Evolutionary conservation across 2,329 filamentous ascomycete genomes (phyloP).

Genomic region (Talaromyces rugulosus): DNA sequence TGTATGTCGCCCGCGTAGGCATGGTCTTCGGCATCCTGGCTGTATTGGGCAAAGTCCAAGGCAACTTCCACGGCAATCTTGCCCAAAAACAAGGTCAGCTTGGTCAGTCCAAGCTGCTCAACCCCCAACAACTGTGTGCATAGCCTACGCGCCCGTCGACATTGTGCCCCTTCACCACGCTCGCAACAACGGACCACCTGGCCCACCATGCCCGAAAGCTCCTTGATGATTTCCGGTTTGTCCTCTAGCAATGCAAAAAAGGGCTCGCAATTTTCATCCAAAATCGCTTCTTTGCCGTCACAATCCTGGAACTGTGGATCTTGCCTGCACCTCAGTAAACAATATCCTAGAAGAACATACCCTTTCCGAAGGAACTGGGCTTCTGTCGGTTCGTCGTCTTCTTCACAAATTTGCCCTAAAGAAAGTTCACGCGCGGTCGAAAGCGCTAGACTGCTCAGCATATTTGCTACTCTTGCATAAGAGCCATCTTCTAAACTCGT

Average conservation of each 20-base stretch:
- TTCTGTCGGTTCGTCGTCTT: constrained; percentile 13
- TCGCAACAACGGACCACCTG: constrained; percentile 32
- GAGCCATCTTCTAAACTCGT: constrained; percentile 12
- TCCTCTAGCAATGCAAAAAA: constrained; percentile 25
- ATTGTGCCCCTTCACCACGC: constrained; percentile 20
- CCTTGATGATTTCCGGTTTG: constrained; percentile 29
- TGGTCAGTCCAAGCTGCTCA: constrained; percentile 16
- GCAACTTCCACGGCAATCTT: constrained; percentile 36
- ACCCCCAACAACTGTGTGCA: constrained; percentile 24
- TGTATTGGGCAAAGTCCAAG: constrained; percentile 37
- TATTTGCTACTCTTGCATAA: constrained; percentile 22
- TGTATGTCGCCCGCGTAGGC: constrained; percentile 37
- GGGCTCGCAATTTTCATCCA: constrained; percentile 23
- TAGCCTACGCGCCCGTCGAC: constrained; percentile 22
- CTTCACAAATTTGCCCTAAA: neutral
- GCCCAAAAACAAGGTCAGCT: constrained; percentile 26
- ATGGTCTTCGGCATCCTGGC: constrained; percentile 34
- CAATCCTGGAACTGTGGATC: constrained; percentile 10
- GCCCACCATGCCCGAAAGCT: constrained; percentile 29
- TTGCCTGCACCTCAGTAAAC: constrained; percentile 26
- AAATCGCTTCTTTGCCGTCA: constrained; percentile 9
- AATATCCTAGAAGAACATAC: constrained; percentile 28
- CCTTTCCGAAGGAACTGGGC: constrained; percentile 29
- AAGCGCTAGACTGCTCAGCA: constrained; percentile 22
- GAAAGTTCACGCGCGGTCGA: constrained; percentile 22